These are phyloP conservation scores for Rhizopogon sp. DNA, from an alignment of 768 basidiomycete species.

Conservation along the genomic window DNA sequence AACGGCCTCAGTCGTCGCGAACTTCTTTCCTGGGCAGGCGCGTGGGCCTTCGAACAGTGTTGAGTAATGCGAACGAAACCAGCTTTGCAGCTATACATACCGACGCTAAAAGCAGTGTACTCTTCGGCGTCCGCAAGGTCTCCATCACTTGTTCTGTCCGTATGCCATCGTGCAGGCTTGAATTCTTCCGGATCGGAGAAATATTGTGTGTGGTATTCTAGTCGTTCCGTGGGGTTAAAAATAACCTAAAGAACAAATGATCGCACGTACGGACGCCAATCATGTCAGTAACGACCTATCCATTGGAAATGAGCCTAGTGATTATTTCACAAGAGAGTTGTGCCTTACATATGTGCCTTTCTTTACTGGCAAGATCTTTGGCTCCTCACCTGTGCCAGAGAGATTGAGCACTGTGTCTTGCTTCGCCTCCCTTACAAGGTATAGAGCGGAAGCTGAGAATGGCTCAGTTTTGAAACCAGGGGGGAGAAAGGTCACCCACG, in stretches of 20 bases:
- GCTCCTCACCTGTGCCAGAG: constrained; percentile 8
- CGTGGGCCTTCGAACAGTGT: constrained; percentile 35
- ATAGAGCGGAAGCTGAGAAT: constrained; percentile 20
- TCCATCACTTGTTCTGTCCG: constrained; percentile 4
- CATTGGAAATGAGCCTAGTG: not conserved
- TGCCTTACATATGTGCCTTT: constrained; percentile 18
- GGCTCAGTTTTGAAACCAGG: not conserved
- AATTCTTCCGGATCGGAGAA: constrained; percentile 33
- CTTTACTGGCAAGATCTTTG: constrained; percentile 14
- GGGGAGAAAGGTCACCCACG: constrained; percentile 16
- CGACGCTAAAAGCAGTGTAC: constrained; percentile 19
- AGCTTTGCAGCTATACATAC: constrained; percentile 6
- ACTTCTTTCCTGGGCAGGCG: constrained; percentile 49
- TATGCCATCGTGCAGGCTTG: constrained; percentile 34
- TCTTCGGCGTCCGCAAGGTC: constrained; percentile 11
- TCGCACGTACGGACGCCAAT: constrained; percentile 22
- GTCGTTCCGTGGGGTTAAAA: constrained; percentile 11
- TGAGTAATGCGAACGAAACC: not conserved
- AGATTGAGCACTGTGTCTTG: constrained; percentile 21
- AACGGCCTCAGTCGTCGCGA: constrained; percentile 48
- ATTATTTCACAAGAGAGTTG: no score
- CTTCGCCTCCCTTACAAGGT: constrained; percentile 24
- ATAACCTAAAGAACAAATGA: not conserved
- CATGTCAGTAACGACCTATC: constrained; percentile 24
- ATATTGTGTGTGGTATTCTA: constrained; percentile 32